These are phyloP conservation scores for Protea cynaroides DNA, from an alignment of 164 flowering plant species.

Conservation along the genomic window DNA sequence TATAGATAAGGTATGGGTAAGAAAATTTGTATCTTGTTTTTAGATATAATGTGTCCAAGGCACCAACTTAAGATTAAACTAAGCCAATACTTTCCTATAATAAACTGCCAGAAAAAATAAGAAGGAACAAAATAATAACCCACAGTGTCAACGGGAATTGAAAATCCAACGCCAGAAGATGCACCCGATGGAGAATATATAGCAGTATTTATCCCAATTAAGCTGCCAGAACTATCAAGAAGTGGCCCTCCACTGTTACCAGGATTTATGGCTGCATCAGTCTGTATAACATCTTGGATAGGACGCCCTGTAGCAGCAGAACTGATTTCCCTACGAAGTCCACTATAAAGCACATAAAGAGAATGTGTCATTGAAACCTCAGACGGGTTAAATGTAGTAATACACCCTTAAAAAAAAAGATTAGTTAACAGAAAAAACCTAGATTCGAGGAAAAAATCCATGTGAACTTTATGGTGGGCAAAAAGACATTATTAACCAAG, in stretches of 20 bases:
- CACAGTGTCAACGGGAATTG: constrained; percentile 95
- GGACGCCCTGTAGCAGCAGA: constrained; percentile 99
- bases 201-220: constrained; percentile 93
- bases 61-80: background rate
- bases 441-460: too few species aligned
- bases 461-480: too few species aligned
- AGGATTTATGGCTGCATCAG: constrained; percentile 98
- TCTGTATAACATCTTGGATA: constrained; percentile 95
- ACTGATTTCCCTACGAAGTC: constrained; percentile 88
- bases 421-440: too few species aligned
- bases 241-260: constrained; percentile 99
- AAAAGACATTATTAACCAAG: background rate
- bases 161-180: constrained; percentile 97
- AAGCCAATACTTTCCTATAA: background rate
- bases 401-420: too few species aligned
- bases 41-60: background rate
- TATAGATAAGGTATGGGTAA: background rate
- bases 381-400: too few species aligned
- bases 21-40: too few species aligned
- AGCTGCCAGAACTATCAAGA: constrained; percentile 89
- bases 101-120: background rate
- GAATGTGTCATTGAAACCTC: too few species aligned
- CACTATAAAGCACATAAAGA: constrained; percentile 41
- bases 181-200: constrained; percentile 98
- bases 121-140: constrained; percentile 19